These are phyloP conservation scores for Furcasterigmium furcatum DNA, from an alignment of 2,329 filamentous ascomycete species.

Conservation along the genomic window DNA sequence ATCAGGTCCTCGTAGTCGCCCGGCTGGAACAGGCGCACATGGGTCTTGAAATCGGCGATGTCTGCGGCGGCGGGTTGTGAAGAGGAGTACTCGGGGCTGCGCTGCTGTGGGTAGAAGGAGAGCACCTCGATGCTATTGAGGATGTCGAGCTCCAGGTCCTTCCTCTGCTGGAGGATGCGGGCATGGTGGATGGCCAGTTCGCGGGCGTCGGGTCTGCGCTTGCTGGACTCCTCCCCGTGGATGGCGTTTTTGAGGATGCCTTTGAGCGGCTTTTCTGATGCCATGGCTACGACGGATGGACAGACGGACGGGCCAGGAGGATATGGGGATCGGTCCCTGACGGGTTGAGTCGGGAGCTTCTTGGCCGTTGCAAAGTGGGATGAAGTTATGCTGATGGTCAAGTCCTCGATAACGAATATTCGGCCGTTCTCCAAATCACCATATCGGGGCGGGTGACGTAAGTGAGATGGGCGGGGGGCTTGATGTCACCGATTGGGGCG, in stretches of 20 bases:
- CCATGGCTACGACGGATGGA: slow-evolving; percentile 39
- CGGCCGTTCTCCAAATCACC: no score
- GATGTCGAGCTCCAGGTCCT: slow-evolving; percentile 72
- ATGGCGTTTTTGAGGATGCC: slow-evolving; percentile 59
- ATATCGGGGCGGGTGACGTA: no score
- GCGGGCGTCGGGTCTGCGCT: slow-evolving; percentile 36
- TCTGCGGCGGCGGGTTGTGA: slow-evolving; percentile 55
- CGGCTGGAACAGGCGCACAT: slow-evolving; percentile 74
- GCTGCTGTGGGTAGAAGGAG: slow-evolving; percentile 51
- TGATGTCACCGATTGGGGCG: no score
- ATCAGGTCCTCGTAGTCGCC: slow-evolving; percentile 87
- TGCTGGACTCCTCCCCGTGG: slow-evolving; percentile 35
- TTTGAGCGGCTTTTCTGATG: slow-evolving; percentile 38
- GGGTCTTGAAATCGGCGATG: slow-evolving; percentile 59
- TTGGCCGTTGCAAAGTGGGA: background rate
- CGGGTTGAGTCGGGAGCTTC: no score
- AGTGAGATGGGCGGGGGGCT: no score
- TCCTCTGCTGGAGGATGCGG: slow-evolving; percentile 75
- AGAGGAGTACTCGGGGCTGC: slow-evolving; percentile 30
- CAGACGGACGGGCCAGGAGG: no score
- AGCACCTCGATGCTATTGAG: slow-evolving; percentile 69
- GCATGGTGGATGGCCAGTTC: slow-evolving; percentile 80
- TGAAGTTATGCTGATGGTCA: no score
- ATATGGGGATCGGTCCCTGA: no score
- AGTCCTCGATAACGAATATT: no score